These are phyloP conservation scores for Castanospermum australe DNA, from an alignment of 306 rosid genomes.

Conservation along the genomic window DNA sequence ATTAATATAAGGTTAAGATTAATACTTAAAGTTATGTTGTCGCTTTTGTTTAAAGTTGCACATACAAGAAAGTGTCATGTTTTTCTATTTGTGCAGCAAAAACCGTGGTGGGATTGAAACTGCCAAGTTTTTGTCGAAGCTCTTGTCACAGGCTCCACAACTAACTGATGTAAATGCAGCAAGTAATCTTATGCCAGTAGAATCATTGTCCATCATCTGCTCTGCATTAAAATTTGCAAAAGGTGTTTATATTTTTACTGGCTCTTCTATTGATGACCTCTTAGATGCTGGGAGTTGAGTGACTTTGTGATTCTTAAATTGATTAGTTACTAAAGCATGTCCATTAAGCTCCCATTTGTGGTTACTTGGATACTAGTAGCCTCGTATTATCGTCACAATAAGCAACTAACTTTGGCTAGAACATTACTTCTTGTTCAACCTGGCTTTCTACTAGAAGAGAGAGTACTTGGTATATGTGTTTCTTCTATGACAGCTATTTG, in stretches of 20 bases:
- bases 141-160: slow-evolving; percentile 60
- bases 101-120: slow-evolving; percentile 79
- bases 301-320: slow-evolving; percentile 7
- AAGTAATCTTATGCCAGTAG: slow-evolving; percentile 68
- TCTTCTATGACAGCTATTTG: background rate
- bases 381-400: background rate
- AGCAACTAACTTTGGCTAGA: background rate
- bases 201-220: slow-evolving; percentile 54
- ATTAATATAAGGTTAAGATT: slow-evolving; percentile 71
- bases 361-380: background rate
- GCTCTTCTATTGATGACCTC: slow-evolving; percentile 19
- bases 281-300: slow-evolving; percentile 8
- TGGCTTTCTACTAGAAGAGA: background rate
- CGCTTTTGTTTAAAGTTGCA: slow-evolving; percentile 24
- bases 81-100: slow-evolving; percentile 49
- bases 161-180: slow-evolving; percentile 68
- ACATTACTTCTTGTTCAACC: slow-evolving; percentile 20
- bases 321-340: slow-evolving; percentile 4
- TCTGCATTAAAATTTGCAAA: slow-evolving; percentile 56
- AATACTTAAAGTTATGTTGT: slow-evolving; percentile 16
- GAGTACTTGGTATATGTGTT: background rate
- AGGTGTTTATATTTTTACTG: slow-evolving; percentile 48
- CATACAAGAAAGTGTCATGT: slow-evolving; percentile 15
- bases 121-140: slow-evolving; percentile 66
- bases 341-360: slow-evolving; percentile 13